A percentile compares a stretch with the other conserved stretches of the same genome.
These are phyloP conservation scores for Paralagenidium karlingii DNA, from an alignment of 352 stramenopile genomes.

Conservation along the genomic window DNA sequence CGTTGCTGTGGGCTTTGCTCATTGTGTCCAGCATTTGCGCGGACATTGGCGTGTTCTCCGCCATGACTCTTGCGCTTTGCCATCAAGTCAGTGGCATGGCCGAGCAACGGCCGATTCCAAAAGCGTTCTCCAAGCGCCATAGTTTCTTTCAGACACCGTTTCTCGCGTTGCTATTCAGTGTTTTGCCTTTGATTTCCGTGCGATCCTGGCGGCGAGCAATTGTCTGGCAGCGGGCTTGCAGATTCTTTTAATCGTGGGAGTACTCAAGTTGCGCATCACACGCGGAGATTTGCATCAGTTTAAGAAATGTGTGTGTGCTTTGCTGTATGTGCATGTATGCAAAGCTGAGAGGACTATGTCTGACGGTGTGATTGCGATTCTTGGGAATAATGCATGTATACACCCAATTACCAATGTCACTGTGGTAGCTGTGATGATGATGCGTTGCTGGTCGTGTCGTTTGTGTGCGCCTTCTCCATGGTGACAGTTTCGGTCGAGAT, in stretches of 20 bases:
- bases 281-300: no score
- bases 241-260: constrained; percentile 73
- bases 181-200: constrained; percentile 11
- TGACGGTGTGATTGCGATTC: no score
- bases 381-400: no score
- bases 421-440: no score
- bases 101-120: constrained; percentile 57
- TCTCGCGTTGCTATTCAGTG: constrained; percentile 12
- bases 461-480: no score
- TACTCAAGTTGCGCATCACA: constrained; percentile 79
- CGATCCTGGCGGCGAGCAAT: constrained; percentile 60
- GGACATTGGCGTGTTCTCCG: constrained; percentile 78
- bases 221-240: constrained; percentile 62
- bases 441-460: no score
- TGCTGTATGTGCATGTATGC: no score
- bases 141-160: constrained; percentile 11
- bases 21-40: constrained; percentile 54
- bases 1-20: constrained; percentile 66
- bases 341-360: no score
- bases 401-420: no score
- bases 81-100: constrained; percentile 60
- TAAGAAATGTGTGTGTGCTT: no score
- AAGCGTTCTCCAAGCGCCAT: constrained; percentile 40
- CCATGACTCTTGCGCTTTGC: constrained; percentile 75
- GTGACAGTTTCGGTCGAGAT: no score